Percentiles rank a stretch among this genome's conserved stretches.
These are phyloP conservation scores for Rhodocollybia butyracea DNA, from an alignment of 768 basidiomycete genomes.

Conservation along the genomic window DNA sequence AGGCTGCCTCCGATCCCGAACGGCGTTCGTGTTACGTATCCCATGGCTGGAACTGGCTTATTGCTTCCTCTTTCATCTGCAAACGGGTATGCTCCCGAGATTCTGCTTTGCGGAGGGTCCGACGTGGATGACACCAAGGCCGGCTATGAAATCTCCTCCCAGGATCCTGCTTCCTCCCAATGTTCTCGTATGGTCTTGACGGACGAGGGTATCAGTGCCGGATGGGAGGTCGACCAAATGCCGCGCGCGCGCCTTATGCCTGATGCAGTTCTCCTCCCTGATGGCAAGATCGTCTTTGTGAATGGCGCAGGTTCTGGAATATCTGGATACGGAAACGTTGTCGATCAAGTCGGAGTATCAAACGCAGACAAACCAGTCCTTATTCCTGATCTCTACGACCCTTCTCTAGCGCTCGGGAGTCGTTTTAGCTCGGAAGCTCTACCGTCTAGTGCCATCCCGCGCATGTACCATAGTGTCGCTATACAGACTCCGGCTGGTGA, in stretches of 20 bases:
- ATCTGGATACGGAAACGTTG: constrained; percentile 76
- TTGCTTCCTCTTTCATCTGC: constrained; percentile 67
- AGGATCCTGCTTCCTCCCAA: constrained; percentile 69
- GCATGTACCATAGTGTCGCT: constrained; percentile 83
- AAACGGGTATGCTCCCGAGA: constrained; percentile 61
- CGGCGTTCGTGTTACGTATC: constrained; percentile 78
- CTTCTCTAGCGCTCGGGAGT: constrained; percentile 44
- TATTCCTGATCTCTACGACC: constrained; percentile 69
- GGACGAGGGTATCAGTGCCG: constrained; percentile 56
- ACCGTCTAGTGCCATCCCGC: constrained; percentile 62
- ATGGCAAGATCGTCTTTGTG: constrained; percentile 67
- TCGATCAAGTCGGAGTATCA: constrained; percentile 64
- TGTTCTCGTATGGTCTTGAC: constrained; percentile 70
- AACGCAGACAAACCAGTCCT: constrained; percentile 76
- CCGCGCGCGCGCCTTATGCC: constrained; percentile 74
- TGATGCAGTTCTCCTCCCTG: constrained; percentile 79
- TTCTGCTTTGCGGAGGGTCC: constrained; percentile 80
- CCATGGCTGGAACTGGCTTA: constrained; percentile 74
- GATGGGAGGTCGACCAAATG: constrained; percentile 78
- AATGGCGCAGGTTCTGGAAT: constrained; percentile 76
- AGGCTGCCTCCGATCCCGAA: constrained; percentile 70
- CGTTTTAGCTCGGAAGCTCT: constrained; percentile 61
- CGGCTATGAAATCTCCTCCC: constrained; percentile 63
- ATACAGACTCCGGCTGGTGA: constrained; percentile 70
- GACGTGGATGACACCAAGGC: constrained; percentile 56